Percentiles rank a stretch among this genome's conserved stretches.
phyloP scores from a whole-genome alignment of 176 grass and related monocot species.

The sorghum (Sorghum bicolor) region DNA sequence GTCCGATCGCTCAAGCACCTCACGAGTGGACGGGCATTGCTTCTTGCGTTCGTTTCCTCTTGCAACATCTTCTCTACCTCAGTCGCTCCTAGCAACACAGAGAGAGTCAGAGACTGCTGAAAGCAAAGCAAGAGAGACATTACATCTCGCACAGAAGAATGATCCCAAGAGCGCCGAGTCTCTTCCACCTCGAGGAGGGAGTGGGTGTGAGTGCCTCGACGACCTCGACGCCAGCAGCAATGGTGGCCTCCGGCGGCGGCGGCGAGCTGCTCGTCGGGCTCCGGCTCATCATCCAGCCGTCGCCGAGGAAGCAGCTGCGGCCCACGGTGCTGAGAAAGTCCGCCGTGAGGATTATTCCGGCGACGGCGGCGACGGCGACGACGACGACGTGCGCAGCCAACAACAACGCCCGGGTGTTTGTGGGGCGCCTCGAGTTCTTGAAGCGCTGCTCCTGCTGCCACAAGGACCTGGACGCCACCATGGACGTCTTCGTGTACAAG shows the following conservation, averaged over 20 bases:
- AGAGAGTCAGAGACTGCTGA: neutral
- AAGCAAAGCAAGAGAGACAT: too few species aligned
- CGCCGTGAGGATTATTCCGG: conserved; percentile 7
- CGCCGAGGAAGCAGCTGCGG: neutral
- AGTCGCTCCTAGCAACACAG: too few species aligned
- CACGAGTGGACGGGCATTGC: neutral
- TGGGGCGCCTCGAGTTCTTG: conserved; percentile 46
- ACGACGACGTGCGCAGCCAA: neutral
- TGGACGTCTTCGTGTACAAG: conserved; percentile 89
- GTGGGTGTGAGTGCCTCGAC: neutral
- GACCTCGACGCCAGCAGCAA: neutral
- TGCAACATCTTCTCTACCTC: neutral
- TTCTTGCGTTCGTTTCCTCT: neutral
- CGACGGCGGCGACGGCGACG: too few species aligned
- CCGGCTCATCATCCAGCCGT: conserved; percentile 57
- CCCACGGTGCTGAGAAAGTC: conserved; percentile 40
- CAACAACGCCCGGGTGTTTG: neutral
- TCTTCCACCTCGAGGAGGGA: conserved; percentile 38
- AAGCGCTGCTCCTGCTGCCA: conserved; percentile 67
- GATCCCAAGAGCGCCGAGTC: conserved; percentile 28
- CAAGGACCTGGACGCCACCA: conserved; percentile 41
- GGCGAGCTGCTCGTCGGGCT: conserved; percentile 49
- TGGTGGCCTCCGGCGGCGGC: conserved; percentile 4
- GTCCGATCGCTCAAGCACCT: neutral
- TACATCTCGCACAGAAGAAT: neutral